Percentiles rank a stretch among this genome's conserved stretches.
Evolutionary conservation across 805 yeast species (phyloP).

Genomic region (Cyberlindnera bimundalis): DNA sequence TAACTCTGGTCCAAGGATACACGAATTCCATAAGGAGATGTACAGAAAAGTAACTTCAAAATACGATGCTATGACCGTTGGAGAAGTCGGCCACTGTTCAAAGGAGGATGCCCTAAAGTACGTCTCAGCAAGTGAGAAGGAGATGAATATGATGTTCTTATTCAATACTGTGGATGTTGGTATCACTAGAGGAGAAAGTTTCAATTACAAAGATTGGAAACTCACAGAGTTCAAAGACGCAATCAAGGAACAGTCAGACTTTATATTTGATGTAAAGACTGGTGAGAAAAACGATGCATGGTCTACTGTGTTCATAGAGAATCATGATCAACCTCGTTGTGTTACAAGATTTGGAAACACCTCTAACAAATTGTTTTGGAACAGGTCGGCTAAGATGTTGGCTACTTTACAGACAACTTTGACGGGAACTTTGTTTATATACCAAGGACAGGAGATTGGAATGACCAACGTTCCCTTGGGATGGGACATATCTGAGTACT

Average conservation of each 20-base stretch:
- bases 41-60: constrained; percentile 37
- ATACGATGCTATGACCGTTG: constrained; percentile 54
- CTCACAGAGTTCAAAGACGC: constrained; percentile 42
- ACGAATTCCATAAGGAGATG: constrained; percentile 55
- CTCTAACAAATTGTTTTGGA: constrained; percentile 30
- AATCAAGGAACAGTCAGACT: constrained; percentile 32
- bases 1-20: constrained; percentile 52
- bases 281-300: constrained; percentile 47
- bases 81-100: constrained; percentile 47
- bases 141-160: constrained; percentile 40
- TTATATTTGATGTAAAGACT: constrained; percentile 34
- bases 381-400: constrained; percentile 45
- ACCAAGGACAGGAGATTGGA: constrained; percentile 63
- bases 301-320: constrained; percentile 53
- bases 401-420: constrained; percentile 44
- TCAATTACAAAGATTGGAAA: constrained; percentile 31
- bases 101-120: constrained; percentile 42
- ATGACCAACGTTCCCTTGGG: constrained; percentile 42
- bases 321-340: constrained; percentile 54
- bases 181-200: constrained; percentile 32
- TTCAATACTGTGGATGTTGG: constrained; percentile 38
- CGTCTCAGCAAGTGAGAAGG: constrained; percentile 36
- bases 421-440: constrained; percentile 53
- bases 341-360: constrained; percentile 50
- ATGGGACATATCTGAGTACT: constrained; percentile 48